Evolutionary conservation across 129 eudicot species (phyloP), one percentile per base, ranked within the genome.

Genomic region (Ambrosia trifida): DNA sequence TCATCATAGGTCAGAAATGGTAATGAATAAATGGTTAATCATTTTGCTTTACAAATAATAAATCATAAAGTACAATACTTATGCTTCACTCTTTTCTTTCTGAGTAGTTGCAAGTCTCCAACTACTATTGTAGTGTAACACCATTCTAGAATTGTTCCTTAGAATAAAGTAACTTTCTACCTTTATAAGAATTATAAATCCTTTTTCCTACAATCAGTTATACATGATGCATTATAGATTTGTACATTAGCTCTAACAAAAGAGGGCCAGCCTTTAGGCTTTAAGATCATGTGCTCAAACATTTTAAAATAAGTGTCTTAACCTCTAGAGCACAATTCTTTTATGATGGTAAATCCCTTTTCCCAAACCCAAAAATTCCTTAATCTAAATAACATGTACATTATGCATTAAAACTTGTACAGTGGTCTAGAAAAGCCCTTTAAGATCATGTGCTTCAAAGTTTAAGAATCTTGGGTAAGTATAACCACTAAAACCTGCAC

Each of bases 391-490:
- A 47, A 52, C 47, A 28, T 62, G 50, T 14, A 78, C 1, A 11
- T 32, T 64, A 64, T 16, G 72, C 66, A 70, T 62, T 63, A 64
- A 50, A 20, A 63, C 40, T 38, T 78, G 67, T 41, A 38, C 36
- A 43, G 17, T 52, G 81, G 72, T 70, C 68, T 72, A 70, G 1
- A 54, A 70, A 70, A 77, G 59, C 47, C 47, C 79, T 43, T 69
- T 47, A 35, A 50, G 75, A 49, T 77, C 76, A 70, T 69, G 81
- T 77, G 81, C 66, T 38, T 63, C 61, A 53, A 78, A 65, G 33
- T 78, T 78, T 78, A 70, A 70, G 66, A 78, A 78, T 78, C 72
- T 63, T 78, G 77, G 70, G 47, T 68, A 65, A 53, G 17, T 76
- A 68, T 68, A 68, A 76, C 80, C 74, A 58, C 69, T 76, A 32